Conservation (phyloP, 305 asterid species). For the Solanum aculeatissimum region DNA sequence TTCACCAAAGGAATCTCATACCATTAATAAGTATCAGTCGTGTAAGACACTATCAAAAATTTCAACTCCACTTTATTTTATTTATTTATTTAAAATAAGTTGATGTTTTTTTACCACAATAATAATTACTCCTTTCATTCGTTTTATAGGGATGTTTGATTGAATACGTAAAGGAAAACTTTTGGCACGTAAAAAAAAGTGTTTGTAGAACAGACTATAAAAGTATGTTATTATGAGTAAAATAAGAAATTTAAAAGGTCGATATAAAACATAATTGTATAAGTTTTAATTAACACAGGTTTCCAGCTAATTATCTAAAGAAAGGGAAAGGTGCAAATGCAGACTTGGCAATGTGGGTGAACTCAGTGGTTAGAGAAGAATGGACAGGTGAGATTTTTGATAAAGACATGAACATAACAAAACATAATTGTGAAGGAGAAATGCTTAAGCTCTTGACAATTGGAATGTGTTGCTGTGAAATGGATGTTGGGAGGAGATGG, state of each 20-base stretch:
- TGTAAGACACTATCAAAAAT: too few relatives aligned
- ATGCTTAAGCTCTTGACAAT: constrained; percentile 49
- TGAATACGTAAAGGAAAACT: not conserved
- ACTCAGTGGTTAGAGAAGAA: constrained; percentile 55
- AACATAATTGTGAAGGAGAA: constrained; percentile 24
- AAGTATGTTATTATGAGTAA: not conserved
- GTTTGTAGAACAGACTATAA: not conserved
- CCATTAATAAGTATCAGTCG: too few relatives aligned
- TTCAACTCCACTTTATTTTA: too few relatives aligned
- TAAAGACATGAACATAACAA: constrained; percentile 27
- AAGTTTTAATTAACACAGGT: not conserved
- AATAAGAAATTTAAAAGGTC: too few relatives aligned
- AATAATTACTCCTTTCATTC: too few relatives aligned
- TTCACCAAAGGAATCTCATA: too few relatives aligned
- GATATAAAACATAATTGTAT: not conserved
- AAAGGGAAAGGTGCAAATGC: constrained; percentile 35
- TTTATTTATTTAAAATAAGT: too few relatives aligned
- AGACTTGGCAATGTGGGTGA: constrained; percentile 52
- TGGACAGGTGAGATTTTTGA: constrained; percentile 64
- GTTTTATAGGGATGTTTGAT: not conserved
- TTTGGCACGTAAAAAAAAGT: too few relatives aligned
- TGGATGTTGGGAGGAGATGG: constrained; percentile 38
- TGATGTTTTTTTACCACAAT: too few relatives aligned
- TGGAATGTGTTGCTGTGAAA: constrained; percentile 56
- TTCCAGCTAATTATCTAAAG: constrained; percentile 44